Base-by-base conservation (phyloP, 768 basidiomycete genomes). In the Tylopilus subfusipes region DNA sequence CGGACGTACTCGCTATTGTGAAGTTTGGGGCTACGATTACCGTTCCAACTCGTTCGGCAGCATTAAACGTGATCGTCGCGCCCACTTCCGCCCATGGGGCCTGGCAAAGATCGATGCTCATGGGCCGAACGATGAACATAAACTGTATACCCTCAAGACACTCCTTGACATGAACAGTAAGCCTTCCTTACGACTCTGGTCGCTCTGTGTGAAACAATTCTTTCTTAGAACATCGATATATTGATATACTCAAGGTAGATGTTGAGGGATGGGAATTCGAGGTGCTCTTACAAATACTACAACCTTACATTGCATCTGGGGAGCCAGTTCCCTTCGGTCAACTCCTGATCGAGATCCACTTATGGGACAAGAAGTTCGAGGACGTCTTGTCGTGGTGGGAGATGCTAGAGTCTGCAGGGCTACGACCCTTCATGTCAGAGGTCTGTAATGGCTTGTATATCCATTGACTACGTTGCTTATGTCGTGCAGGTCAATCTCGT, bases 21-120 rank as follows among this genome's bases (percentile, higher is more conserved):
- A 82, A 63, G 75, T 86, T 6, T 86, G 78, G 75, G 82, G 82
- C 2, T 87, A 84, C 53, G 85, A 85, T 61, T 80, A 72, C 56
- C 72, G 66, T 31, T 59, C 69, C 54, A 60, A 71, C 48, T 63
- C 70, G 45, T 74, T 67, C 31, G 71, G 68, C 21, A 63, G 65
- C 57, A 72, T 72, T 50, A 66, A 64, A 54, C 67, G 68, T 40
- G 65, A 63, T 34, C 55, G 61, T 8, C 76, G 78, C 21, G 68
- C 76, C 4, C 77, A 77, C 54, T 79, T 80, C 59, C 68, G 66
- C 45, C 69, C 73, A 19, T 76, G 68, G 63, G 76, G 73, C 9
- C 62, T 80, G n/a, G 71, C 69, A 11, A 71, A 67, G 21, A 42
- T 59, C 10, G 76, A 81, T 58, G 65, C 68, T 6, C 74, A 75